Conservation (phyloP, 495 filamentous ascomycete species). For the Podospora didyma region DNA sequence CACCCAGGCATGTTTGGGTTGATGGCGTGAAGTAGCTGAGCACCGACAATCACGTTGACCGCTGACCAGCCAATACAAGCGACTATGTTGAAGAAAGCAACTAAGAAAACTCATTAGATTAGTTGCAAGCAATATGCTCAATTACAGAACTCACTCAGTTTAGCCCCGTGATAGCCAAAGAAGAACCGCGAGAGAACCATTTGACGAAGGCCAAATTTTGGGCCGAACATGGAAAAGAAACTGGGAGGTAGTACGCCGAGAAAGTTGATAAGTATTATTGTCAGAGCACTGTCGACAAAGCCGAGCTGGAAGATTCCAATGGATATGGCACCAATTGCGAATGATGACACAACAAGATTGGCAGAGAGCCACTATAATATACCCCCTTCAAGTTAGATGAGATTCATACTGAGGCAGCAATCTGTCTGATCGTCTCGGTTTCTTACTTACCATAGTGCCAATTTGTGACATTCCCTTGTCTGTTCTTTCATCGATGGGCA, state of each 20-base stretch:
- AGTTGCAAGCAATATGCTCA: not conserved
- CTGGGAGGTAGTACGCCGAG: conserved; percentile 69
- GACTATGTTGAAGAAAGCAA: conserved; percentile 71
- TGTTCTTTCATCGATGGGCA: conserved; percentile 68
- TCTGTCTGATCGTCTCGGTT: not conserved
- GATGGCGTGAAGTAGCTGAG: conserved; percentile 74
- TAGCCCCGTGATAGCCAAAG: conserved; percentile 70
- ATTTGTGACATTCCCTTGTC: conserved; percentile 64
- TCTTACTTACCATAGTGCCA: conserved; percentile 63
- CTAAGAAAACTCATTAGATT: conserved; percentile 21
- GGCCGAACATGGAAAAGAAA: conserved; percentile 79
- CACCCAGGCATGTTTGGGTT: conserved; percentile 66
- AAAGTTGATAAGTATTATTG: conserved; percentile 72
- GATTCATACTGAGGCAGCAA: not conserved
- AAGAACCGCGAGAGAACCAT: conserved; percentile 83
- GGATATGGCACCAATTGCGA: conserved; percentile 75
- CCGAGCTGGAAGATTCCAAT: conserved; percentile 63
- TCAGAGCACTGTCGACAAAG: conserved; percentile 71
- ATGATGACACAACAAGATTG: conserved; percentile 80
- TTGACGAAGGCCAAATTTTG: conserved; percentile 73
- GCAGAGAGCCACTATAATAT: conserved; percentile 70
- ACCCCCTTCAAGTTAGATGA: conserved; percentile 2
- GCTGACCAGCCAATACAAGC: conserved; percentile 76
- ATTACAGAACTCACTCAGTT: conserved; percentile 2
- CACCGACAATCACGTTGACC: conserved; percentile 78